Evolutionary conservation across 2,329 filamentous ascomycete species (phyloP).

Genomic region (Fusarium falciforme): DNA sequence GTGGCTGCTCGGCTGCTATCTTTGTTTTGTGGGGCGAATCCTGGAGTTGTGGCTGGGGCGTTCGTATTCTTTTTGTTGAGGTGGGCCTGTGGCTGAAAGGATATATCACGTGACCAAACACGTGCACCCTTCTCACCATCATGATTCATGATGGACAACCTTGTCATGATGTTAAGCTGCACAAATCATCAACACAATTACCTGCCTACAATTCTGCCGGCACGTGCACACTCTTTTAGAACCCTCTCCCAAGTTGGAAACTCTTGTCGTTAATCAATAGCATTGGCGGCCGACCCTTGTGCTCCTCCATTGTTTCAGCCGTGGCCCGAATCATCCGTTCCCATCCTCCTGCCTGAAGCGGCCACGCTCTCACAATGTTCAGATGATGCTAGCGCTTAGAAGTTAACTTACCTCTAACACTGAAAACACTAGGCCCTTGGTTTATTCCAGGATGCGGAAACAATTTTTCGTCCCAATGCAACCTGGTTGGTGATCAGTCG

Average conservation of each 20-base stretch:
- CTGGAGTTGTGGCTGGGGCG: neutral
- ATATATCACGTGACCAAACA: neutral
- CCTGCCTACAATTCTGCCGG: neutral
- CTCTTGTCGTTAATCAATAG: neutral
- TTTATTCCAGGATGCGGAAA: neutral
- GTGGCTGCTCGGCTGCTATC: neutral
- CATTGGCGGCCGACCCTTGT: conserved; percentile 6
- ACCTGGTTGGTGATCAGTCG: neutral
- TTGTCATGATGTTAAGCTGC: neutral
- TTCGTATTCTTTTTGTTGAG: neutral
- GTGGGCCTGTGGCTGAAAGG: neutral
- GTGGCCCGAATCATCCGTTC: neutral
- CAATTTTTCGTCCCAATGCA: neutral
- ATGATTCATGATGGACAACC: neutral
- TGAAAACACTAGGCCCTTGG: neutral
- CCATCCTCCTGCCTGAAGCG: conserved; percentile 1
- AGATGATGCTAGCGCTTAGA: neutral
- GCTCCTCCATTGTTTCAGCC: conserved; percentile 4
- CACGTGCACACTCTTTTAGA: neutral
- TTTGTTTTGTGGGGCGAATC: neutral
- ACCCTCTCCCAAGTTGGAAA: neutral
- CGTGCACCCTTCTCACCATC: neutral
- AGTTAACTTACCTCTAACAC: conserved; percentile 7
- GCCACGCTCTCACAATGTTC: neutral
- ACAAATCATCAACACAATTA: neutral